Base-by-base conservation (phyloP, 345 rosid genomes). In the Eucalyptus grandis region DNA sequence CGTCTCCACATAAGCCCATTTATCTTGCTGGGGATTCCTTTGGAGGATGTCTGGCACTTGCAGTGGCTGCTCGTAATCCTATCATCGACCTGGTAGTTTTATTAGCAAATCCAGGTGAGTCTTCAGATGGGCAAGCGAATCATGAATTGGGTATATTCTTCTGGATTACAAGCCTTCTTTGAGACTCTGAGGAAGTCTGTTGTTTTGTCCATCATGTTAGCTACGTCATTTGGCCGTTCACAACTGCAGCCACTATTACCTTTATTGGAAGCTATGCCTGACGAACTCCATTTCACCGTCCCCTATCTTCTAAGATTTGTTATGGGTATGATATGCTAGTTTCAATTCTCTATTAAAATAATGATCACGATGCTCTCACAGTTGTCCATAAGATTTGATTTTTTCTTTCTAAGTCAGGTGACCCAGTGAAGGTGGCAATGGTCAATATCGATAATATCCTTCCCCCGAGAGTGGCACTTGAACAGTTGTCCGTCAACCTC, bases 1-100 rank as follows among this genome's bases (percentile, higher is more conserved):
- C 91, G 11, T 85, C 89, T 90, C 97, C 97, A 27, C 88, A 91
- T 51, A 95, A 92, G 92, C 99, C 99, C 31, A 96, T 97, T 54
- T 97, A 96, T 94, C 90, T 97, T 47, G 94, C 94, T 26, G 98
- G 98, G 10, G 99, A 97, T 89, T 97, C 98, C 60, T 91, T 96
- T 89, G 97, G 97, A 93, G 98, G 96, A 88, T 97, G 99, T 91
- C 91, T 97, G 80, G 97, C 97, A 69, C 97, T 97, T 87, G 95
- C 96, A 47, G 92, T 96, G 88, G 99, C 98, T 91, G 97, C 99
- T 81, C 93, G 93, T 90, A 96, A 95, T 92, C 95, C 97, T 67
- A 69, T 67, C 49, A 83, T 97, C 85, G 98, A 97, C 91, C 93
- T 97, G 86, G 93, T 96, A 51, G 56, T 96, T 51, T 40, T 97